Evolutionary conservation across 768 basidiomycete genomes (phyloP).

Genomic region (Leccinum longicurvipes): DNA sequence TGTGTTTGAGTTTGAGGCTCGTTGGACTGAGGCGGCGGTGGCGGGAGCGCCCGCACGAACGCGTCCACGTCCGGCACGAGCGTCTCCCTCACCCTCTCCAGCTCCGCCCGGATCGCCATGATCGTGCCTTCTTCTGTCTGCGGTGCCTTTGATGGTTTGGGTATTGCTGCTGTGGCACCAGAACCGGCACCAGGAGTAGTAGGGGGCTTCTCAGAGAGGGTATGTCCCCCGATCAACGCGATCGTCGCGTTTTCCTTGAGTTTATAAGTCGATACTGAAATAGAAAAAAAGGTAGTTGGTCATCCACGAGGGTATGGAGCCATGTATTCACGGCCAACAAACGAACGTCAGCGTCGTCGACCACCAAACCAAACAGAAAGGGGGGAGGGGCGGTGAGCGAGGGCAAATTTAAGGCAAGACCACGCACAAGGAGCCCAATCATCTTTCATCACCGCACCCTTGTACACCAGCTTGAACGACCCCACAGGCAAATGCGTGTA

Average conservation of each 20-base stretch:
- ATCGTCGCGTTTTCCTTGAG: slow-evolving; percentile 68
- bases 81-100: slow-evolving; percentile 47
- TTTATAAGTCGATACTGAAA: slow-evolving; percentile 68
- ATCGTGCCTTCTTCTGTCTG: slow-evolving; percentile 41
- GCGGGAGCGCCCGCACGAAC: slow-evolving; percentile 42
- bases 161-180: neutral
- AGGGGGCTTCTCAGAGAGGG: slow-evolving; percentile 7
- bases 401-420: neutral
- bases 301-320: neutral
- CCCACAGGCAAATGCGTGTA: slow-evolving; percentile 67
- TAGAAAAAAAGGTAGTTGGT: neutral
- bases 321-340: neutral
- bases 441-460: slow-evolving; percentile 89
- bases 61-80: slow-evolving; percentile 56
- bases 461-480: slow-evolving; percentile 84
- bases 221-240: slow-evolving; percentile 58
- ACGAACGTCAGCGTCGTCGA: neutral
- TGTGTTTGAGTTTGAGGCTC: neutral
- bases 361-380: neutral
- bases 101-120: slow-evolving; percentile 35
- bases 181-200: neutral
- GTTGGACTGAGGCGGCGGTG: neutral
- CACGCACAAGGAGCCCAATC: slow-evolving; percentile 60
- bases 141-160: slow-evolving; percentile 1
- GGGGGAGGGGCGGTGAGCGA: neutral